Evolutionary conservation across 2,329 filamentous ascomycete genomes (phyloP).

Genomic region (Fusarium sp.): DNA sequence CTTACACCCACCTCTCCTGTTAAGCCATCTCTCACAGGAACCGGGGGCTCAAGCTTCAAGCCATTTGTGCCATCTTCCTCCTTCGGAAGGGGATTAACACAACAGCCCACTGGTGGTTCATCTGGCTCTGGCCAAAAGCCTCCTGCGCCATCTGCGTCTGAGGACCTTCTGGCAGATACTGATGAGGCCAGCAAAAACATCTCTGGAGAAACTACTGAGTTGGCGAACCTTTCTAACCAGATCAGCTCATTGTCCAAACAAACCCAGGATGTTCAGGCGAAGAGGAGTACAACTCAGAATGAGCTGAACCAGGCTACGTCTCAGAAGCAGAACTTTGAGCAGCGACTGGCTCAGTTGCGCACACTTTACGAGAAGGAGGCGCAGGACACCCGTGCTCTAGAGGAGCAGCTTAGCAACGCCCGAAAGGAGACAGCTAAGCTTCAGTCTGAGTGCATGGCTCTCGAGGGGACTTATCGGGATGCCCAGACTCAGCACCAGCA

Average conservation of each 20-base stretch:
- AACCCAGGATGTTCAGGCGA: constrained; percentile 91
- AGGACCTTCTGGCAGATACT: constrained; percentile 90
- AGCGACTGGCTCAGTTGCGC: constrained; percentile 85
- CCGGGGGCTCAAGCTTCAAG: constrained; percentile 72
- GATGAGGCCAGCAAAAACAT: constrained; percentile 91
- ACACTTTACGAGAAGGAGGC: constrained; percentile 93
- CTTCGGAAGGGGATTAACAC: constrained; percentile 85
- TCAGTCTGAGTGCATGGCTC: constrained; percentile 82
- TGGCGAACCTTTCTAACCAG: constrained; percentile 96
- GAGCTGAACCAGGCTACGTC: constrained; percentile 83
- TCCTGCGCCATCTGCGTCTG: constrained; percentile 64
- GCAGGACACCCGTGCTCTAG: constrained; percentile 82
- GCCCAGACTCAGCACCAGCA: constrained; percentile 85
- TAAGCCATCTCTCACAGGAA: constrained; percentile 59
- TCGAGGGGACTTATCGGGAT: constrained; percentile 85
- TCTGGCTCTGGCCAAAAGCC: constrained; percentile 45
- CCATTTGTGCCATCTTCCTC: constrained; percentile 92
- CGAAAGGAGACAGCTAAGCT: constrained; percentile 86
- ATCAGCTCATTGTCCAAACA: constrained; percentile 90
- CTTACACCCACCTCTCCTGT: constrained; percentile 65
- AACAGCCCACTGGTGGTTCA: constrained; percentile 78
- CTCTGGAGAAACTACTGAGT: constrained; percentile 87
- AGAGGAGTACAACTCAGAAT: constrained; percentile 81
- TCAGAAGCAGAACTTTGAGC: constrained; percentile 94
- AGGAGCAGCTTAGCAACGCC: constrained; percentile 82